A percentile compares a stretch with the other conserved stretches of the same genome.
Evolutionary conservation across 345 rosid genomes (phyloP).

Genomic region (Ceriops tagal): DNA sequence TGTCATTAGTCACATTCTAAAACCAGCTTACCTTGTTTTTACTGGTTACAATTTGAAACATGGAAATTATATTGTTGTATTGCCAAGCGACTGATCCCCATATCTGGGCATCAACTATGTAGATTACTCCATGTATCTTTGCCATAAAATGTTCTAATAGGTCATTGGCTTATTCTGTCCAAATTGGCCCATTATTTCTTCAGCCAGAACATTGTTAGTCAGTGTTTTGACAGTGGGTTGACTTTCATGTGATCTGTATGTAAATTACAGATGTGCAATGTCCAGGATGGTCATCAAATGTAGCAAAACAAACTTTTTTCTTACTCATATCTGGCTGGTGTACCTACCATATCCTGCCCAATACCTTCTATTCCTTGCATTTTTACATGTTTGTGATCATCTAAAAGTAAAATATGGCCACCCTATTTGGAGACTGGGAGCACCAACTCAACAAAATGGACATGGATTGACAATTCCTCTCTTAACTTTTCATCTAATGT

Average conservation of each 20-base stretch:
- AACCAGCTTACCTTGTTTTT: too few relatives aligned
- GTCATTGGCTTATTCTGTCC: background rate
- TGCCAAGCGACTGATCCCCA: background rate
- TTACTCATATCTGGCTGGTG: background rate
- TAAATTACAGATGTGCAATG: background rate
- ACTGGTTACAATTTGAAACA: background rate
- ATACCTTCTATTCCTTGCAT: background rate
- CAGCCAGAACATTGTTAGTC: background rate
- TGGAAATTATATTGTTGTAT: background rate
- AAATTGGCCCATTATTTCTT: background rate
- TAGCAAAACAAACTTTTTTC: background rate
- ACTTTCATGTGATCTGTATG: background rate
- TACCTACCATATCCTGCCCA: background rate
- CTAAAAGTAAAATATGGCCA: too few relatives aligned
- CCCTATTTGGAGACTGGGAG: too few relatives aligned
- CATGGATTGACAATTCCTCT: too few relatives aligned
- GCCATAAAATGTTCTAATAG: background rate
- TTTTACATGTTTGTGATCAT: too few relatives aligned
- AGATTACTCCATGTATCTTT: background rate
- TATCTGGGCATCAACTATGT: background rate
- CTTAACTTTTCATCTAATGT: too few relatives aligned
- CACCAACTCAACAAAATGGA: too few relatives aligned
- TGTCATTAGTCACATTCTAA: background rate
- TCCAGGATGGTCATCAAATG: background rate
- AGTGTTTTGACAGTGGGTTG: background rate